Evolutionary conservation across 345 rosid species (phyloP).

Genomic region (Punica granatum): DNA sequence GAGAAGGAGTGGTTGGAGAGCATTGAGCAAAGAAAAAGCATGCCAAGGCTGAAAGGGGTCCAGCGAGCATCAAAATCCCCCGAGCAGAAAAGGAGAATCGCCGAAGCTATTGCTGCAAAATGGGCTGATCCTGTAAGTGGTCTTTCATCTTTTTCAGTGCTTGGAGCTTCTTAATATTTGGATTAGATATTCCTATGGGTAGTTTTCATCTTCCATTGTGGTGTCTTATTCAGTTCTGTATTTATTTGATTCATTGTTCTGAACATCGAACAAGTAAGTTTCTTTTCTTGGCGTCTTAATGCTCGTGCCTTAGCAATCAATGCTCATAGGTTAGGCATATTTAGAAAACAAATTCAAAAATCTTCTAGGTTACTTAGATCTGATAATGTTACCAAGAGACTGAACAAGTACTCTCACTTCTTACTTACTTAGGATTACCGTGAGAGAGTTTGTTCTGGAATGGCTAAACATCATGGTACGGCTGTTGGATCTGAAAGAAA

Average conservation of each 20-base stretch:
- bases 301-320: background rate
- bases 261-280: background rate
- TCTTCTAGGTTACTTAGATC: background rate
- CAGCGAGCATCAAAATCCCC: slow-evolving; percentile 73
- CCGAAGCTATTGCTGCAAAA: slow-evolving; percentile 86
- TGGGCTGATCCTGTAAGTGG: slow-evolving; percentile 93
- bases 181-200: background rate
- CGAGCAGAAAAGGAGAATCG: slow-evolving; percentile 77
- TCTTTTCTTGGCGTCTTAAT: too few species aligned
- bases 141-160: background rate
- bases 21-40: slow-evolving; percentile 46
- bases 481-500: slow-evolving; percentile 50
- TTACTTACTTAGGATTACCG: slow-evolving; percentile 53
- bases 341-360: background rate
- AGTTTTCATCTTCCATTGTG: background rate
- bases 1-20: slow-evolving; percentile 65
- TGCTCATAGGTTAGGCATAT: background rate
- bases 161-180: background rate
- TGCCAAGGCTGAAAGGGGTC: slow-evolving; percentile 54
- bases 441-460: slow-evolving; percentile 60
- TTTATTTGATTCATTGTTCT: background rate
- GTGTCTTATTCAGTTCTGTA: background rate
- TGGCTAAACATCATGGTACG: slow-evolving; percentile 56
- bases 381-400: background rate
- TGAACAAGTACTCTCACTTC: slow-evolving; percentile 7